phyloP scores from a whole-genome alignment of 1,284 basidiomycete genomes.

The Ustilago bromivora region DNA sequence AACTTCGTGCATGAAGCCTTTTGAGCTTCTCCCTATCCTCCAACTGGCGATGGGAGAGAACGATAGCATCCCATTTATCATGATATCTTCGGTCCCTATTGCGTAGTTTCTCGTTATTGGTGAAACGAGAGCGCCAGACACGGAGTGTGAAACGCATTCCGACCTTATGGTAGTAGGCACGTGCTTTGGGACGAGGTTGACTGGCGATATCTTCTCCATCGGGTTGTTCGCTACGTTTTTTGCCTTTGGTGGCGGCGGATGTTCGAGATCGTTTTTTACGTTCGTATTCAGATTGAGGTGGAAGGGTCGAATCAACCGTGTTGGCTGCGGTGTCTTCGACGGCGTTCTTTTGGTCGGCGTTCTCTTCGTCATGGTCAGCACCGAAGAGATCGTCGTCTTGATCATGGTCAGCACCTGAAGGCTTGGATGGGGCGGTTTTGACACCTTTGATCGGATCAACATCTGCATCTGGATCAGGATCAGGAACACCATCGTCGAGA shows the following conservation, averaged over 20 bases:
- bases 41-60: slow-evolving; percentile 53
- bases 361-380: slow-evolving; percentile 36
- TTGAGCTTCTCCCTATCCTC: slow-evolving; percentile 46
- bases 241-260: slow-evolving; percentile 46
- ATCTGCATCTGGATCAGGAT: slow-evolving; percentile 55
- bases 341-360: neutral
- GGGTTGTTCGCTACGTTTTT: slow-evolving; percentile 45
- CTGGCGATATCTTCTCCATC: slow-evolving; percentile 25
- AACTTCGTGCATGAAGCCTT: slow-evolving; percentile 44
- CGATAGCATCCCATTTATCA: slow-evolving; percentile 62
- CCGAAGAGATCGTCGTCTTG: slow-evolving; percentile 55
- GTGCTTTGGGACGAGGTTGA: slow-evolving; percentile 33
- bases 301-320: slow-evolving; percentile 42
- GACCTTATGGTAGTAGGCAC: slow-evolving; percentile 65
- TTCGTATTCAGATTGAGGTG: slow-evolving; percentile 56
- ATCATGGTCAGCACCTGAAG: slow-evolving; percentile 14
- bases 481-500: slow-evolving; percentile 60
- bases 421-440: slow-evolving; percentile 19
- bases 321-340: slow-evolving; percentile 11
- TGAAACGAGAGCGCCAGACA: slow-evolving; percentile 56
- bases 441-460: slow-evolving; percentile 46
- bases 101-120: slow-evolving; percentile 55
- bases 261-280: slow-evolving; percentile 48
- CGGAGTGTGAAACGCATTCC: slow-evolving; percentile 63
- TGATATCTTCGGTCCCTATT: slow-evolving; percentile 48